Conservation (phyloP, 2,329 filamentous ascomycete genomes). For the Blumeria hordei region DNA sequence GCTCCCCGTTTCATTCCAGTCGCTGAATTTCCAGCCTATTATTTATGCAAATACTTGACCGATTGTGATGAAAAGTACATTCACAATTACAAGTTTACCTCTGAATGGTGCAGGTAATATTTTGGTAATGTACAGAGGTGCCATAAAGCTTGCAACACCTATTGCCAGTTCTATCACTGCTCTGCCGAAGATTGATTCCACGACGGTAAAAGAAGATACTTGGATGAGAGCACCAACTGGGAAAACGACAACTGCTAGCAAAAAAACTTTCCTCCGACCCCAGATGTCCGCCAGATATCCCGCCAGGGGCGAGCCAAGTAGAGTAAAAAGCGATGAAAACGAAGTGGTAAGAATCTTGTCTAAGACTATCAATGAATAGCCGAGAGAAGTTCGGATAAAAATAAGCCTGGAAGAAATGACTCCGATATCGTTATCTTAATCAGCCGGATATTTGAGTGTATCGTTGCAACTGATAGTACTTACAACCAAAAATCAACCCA, state of each 20-base stretch:
- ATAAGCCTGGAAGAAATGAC: constrained; percentile 46
- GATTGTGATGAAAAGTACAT: constrained; percentile 60
- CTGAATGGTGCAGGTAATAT: constrained; percentile 52
- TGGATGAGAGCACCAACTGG: constrained; percentile 41
- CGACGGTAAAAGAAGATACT: constrained; percentile 30
- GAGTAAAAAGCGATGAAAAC: constrained; percentile 39
- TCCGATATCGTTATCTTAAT: constrained; percentile 14
- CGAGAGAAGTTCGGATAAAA: constrained; percentile 33
- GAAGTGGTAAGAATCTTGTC: constrained; percentile 50
- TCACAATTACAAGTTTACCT: constrained; percentile 60
- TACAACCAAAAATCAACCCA: constrained; percentile 43
- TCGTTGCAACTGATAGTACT: constrained; percentile 8
- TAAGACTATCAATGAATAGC: constrained; percentile 30
- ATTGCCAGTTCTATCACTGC: constrained; percentile 48
- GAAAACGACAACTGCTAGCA: constrained; percentile 42
- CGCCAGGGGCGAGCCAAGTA: constrained; percentile 36
- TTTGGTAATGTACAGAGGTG: constrained; percentile 75
- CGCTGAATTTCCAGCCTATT: constrained; percentile 51
- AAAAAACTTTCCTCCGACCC: constrained; percentile 37
- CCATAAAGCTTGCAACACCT: constrained; percentile 56
- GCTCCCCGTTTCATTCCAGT: constrained; percentile 22
- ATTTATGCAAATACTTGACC: constrained; percentile 80
- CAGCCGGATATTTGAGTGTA: too few species aligned
- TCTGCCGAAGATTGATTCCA: constrained; percentile 40
- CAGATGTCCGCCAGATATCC: constrained; percentile 37